phyloP scores from a whole-genome alignment of 225 moss, liverwort and hornwort species.

The Neckera pumila region DNA sequence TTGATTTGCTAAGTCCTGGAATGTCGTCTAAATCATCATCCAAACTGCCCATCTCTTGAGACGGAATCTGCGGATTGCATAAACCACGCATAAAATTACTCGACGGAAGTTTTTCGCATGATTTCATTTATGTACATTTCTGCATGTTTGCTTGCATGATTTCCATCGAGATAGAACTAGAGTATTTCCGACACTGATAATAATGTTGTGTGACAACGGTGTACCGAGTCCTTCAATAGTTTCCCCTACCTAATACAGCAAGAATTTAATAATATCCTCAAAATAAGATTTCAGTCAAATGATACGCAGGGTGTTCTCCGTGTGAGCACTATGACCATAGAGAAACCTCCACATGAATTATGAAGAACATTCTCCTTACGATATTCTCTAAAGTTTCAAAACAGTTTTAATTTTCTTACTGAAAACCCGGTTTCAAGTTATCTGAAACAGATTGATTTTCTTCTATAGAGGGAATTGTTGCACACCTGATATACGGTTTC shows the following conservation, averaged over 20 bases:
- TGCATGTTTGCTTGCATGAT: neutral
- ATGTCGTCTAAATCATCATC: constrained; percentile 56
- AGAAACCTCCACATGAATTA: neutral
- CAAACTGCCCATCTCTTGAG: constrained; percentile 79
- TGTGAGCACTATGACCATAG: neutral
- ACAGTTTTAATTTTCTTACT: neutral
- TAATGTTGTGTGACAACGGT: neutral
- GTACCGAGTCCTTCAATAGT: neutral
- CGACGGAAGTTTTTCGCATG: neutral
- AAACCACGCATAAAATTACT: neutral
- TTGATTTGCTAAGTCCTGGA: constrained; percentile 42
- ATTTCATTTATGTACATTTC: neutral
- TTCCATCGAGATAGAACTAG: neutral
- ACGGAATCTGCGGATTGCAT: constrained; percentile 49
- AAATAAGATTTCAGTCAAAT: neutral
- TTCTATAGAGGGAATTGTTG: neutral
- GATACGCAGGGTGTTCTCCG: no score
- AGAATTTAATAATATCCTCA: neutral
- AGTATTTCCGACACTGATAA: neutral
- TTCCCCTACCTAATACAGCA: neutral
- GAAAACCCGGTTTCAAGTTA: neutral
- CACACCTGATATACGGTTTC: constrained; percentile 57
- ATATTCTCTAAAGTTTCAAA: neutral
- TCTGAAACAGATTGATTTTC: neutral
- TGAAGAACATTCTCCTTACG: neutral